These are phyloP conservation scores for Rhizopogon vinicolor DNA, from an alignment of 768 basidiomycete genomes.

Conservation along the genomic window DNA sequence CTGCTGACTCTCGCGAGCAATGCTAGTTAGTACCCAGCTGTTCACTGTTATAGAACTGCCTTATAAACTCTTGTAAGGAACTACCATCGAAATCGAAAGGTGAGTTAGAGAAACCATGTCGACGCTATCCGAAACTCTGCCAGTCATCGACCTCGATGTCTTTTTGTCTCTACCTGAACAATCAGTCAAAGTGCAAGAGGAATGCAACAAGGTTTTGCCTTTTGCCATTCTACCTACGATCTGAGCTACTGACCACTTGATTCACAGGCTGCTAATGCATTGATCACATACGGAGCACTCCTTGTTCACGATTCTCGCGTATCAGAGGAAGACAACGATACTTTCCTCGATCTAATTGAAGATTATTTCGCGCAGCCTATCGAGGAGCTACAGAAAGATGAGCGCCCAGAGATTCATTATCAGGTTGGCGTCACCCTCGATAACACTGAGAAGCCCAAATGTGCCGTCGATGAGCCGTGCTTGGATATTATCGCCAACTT, in stretches of 20 bases:
- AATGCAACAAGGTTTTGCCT: slow-evolving; percentile 57
- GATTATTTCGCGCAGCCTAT: slow-evolving; percentile 85
- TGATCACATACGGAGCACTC: slow-evolving; percentile 83
- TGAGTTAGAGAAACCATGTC: slow-evolving; percentile 27
- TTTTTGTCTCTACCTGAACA: slow-evolving; percentile 45
- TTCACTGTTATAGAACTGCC: neutral
- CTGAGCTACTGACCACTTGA: neutral
- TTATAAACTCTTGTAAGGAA: neutral
- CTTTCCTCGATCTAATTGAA: slow-evolving; percentile 86
- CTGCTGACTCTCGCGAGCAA: too few species aligned
- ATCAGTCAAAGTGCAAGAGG: slow-evolving; percentile 47
- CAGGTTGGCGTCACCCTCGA: slow-evolving; percentile 96
- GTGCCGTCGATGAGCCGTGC: slow-evolving; percentile 81
- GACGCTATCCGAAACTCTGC: slow-evolving; percentile 49
- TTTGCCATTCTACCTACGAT: neutral
- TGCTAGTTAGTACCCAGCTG: too few species aligned
- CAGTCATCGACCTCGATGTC: slow-evolving; percentile 74
- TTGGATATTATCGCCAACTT: slow-evolving; percentile 72
- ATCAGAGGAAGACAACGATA: slow-evolving; percentile 71
- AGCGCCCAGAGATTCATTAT: slow-evolving; percentile 82
- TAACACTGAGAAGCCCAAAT: slow-evolving; percentile 91
- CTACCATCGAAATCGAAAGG: neutral
- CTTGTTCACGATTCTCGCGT: slow-evolving; percentile 84
- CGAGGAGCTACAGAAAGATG: slow-evolving; percentile 62
- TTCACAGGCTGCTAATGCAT: slow-evolving; percentile 71